Percentiles rank a stretch among this genome's conserved stretches.
phyloP scores from a whole-genome alignment of 345 rosid genomes.

The Arabidopsis suecica region DNA sequence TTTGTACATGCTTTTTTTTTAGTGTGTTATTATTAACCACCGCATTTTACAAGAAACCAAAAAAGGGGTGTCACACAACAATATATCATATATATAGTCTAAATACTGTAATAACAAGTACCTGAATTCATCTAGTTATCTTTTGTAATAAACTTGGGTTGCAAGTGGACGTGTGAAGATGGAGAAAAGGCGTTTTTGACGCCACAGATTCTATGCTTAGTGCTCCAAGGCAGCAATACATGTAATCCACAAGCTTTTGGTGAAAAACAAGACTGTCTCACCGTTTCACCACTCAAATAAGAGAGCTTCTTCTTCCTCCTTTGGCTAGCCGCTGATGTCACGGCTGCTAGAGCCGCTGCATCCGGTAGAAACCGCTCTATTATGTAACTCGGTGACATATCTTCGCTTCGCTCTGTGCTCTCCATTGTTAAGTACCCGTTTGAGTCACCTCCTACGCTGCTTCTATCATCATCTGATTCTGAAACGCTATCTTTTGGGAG shows the following conservation, averaged over 20 bases:
- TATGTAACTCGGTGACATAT: constrained; percentile 64
- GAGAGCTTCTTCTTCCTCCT: constrained; percentile 42
- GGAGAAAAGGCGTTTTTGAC: constrained; percentile 57
- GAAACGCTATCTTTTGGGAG: constrained; percentile 46
- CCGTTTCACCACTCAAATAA: constrained; percentile 42
- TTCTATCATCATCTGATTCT: constrained; percentile 35
- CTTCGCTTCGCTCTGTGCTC: constrained; percentile 42
- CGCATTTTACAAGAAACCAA: constrained; percentile 22
- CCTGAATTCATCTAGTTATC: constrained; percentile 30
- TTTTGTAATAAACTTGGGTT: constrained; percentile 41
- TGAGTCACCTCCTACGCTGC: constrained; percentile 35
- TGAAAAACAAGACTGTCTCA: constrained; percentile 45
- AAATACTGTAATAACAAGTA: constrained; percentile 3
- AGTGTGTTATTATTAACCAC: background rate
- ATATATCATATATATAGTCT: background rate
- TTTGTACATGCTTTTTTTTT: constrained; percentile 8
- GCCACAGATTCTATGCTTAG: constrained; percentile 72
- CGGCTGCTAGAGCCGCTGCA: constrained; percentile 78
- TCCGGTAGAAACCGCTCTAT: constrained; percentile 79
- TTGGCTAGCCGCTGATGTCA: constrained; percentile 57
- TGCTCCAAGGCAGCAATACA: constrained; percentile 69
- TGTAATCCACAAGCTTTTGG: constrained; percentile 75
- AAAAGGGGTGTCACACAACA: constrained; percentile 15
- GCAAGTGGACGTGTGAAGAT: constrained; percentile 33
- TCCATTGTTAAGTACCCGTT: constrained; percentile 50